Conservation (phyloP, 2,329 filamentous ascomycete species). For the Aureobasidium musti region DNA sequence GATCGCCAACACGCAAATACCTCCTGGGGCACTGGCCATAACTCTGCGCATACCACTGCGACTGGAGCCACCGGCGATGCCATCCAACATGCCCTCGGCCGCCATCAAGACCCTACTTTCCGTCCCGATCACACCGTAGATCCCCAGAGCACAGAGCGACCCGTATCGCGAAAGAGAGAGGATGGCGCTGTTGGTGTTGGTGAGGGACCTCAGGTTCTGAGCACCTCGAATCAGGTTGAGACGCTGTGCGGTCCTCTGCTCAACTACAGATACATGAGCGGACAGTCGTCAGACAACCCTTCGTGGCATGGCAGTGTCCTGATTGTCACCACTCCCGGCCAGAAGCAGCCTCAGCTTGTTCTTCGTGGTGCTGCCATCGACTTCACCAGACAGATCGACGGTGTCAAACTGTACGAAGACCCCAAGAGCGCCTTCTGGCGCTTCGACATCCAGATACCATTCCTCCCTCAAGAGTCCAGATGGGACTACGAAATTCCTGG, state of each 20-base stretch:
- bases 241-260: constrained; percentile 72
- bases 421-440: constrained; percentile 60
- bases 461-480: constrained; percentile 69
- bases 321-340: constrained; percentile 74
- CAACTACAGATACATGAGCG: constrained; percentile 75
- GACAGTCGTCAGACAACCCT: constrained; percentile 47
- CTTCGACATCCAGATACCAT: constrained; percentile 62
- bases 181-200: constrained; percentile 43
- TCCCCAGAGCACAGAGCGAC: background rate
- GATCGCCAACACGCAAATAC: constrained; percentile 4
- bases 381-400: constrained; percentile 44
- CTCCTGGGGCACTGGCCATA: background rate
- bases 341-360: constrained; percentile 61
- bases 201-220: constrained; percentile 47
- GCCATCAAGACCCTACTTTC: constrained; percentile 25
- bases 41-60: background rate
- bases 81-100: constrained; percentile 15
- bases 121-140: constrained; percentile 16
- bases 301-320: constrained; percentile 84
- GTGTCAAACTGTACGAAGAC: constrained; percentile 63
- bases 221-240: constrained; percentile 51
- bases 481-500: constrained; percentile 77
- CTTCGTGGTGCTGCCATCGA: constrained; percentile 51
- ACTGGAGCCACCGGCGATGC: constrained; percentile 14
- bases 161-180: constrained; percentile 24